These are phyloP conservation scores for Hyphopichia burtonii DNA, from an alignment of 1,139 yeast genomes.

Conservation along the genomic window DNA sequence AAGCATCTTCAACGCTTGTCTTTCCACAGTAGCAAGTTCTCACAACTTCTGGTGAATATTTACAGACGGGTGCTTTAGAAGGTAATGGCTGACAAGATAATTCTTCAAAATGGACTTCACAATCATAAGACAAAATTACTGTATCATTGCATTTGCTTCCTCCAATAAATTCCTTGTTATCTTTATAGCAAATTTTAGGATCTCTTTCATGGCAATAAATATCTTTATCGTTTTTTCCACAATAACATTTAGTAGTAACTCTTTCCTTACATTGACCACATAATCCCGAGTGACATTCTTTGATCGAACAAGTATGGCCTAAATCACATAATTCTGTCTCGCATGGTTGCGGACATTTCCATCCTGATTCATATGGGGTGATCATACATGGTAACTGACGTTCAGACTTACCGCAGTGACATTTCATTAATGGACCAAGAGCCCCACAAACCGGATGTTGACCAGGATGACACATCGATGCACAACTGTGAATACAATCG, in stretches of 20 bases:
- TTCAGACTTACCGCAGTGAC: slow-evolving; percentile 71
- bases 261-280: slow-evolving; percentile 65
- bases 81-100: slow-evolving; percentile 59
- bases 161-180: slow-evolving; percentile 55
- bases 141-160: slow-evolving; percentile 55
- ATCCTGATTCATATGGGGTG: slow-evolving; percentile 66
- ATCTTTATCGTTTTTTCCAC: slow-evolving; percentile 55
- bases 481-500: slow-evolving; percentile 74
- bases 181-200: slow-evolving; percentile 24
- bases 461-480: slow-evolving; percentile 83
- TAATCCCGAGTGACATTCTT: slow-evolving; percentile 61
- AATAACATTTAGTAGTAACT: slow-evolving; percentile 59
- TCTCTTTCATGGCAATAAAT: slow-evolving; percentile 51
- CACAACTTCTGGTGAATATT: slow-evolving; percentile 56
- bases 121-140: slow-evolving; percentile 55
- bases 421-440: slow-evolving; percentile 64
- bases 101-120: slow-evolving; percentile 64
- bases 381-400: slow-evolving; percentile 71
- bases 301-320: slow-evolving; percentile 55
- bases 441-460: slow-evolving; percentile 84
- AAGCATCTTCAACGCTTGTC: slow-evolving; percentile 23
- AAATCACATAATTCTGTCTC: slow-evolving; percentile 66
- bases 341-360: slow-evolving; percentile 69
- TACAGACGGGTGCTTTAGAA: slow-evolving; percentile 48
- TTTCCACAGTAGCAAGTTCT: slow-evolving; percentile 79